Conservation (phyloP, 257 asterid species). For the Nicotiana undulata region DNA sequence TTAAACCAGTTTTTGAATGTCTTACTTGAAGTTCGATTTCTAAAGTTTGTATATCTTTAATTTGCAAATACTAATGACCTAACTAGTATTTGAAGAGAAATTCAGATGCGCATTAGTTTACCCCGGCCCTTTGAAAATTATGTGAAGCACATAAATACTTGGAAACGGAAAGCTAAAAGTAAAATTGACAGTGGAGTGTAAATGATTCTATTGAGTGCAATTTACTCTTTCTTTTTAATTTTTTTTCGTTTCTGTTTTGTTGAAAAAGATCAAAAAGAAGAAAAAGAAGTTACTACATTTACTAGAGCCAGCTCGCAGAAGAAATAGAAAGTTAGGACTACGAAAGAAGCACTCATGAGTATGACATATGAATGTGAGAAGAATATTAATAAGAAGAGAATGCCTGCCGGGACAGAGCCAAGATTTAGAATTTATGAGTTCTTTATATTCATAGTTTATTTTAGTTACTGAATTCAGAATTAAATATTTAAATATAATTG, state of each 20-base stretch:
- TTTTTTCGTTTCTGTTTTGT: neutral
- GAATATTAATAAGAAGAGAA: neutral
- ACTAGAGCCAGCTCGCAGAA: neutral
- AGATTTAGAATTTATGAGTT: too few relatives aligned
- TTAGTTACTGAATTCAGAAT: too few relatives aligned
- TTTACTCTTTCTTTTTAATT: neutral
- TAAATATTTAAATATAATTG: too few relatives aligned
- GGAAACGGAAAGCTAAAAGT: neutral
- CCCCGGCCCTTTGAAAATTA: too few relatives aligned
- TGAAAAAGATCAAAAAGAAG: neutral
- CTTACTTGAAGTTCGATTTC: neutral
- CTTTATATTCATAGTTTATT: too few relatives aligned
- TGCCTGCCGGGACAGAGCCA: accelerated
- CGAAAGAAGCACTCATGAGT: neutral
- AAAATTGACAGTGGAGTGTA: neutral
- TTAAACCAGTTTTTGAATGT: neutral
- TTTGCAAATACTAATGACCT: neutral
- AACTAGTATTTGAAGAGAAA: neutral
- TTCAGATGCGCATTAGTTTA: too few relatives aligned
- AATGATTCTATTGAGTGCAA: slow-evolving; percentile 1
- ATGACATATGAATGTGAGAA: neutral
- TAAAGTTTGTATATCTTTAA: neutral
- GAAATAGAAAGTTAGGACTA: neutral
- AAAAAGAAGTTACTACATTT: slow-evolving; percentile 3
- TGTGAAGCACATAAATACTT: neutral